These are phyloP conservation scores for Dothideomycetes sp. DNA, from an alignment of 2,329 filamentous ascomycete species.

Conservation along the genomic window DNA sequence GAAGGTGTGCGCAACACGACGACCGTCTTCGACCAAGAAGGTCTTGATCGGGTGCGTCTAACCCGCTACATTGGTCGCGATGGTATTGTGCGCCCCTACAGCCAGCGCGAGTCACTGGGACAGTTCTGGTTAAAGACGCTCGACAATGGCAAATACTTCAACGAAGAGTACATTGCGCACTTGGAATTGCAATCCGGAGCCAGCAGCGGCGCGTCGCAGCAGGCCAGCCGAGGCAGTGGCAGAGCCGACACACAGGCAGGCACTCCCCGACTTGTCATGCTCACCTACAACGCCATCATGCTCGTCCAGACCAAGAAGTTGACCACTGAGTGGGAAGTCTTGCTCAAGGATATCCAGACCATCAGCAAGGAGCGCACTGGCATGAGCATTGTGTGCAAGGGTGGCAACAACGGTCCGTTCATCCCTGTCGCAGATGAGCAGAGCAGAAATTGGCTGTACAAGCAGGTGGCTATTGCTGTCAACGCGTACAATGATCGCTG, in stretches of 20 bases:
- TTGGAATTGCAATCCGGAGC: constrained; percentile 60
- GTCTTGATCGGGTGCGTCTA: constrained; percentile 87
- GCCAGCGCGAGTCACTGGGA: constrained; percentile 84
- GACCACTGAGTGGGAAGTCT: constrained; percentile 89
- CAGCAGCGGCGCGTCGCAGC: constrained; percentile 49
- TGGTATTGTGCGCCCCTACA: constrained; percentile 89
- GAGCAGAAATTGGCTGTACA: constrained; percentile 54
- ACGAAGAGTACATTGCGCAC: constrained; percentile 94
- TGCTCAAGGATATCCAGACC: constrained; percentile 89
- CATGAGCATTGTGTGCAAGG: constrained; percentile 76
- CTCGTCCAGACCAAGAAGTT: constrained; percentile 79
- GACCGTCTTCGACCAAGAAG: constrained; percentile 90
- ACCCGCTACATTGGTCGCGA: constrained; percentile 86
- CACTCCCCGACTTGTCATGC: constrained; percentile 56
- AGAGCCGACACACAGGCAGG: constrained; percentile 14
- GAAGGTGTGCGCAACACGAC: constrained; percentile 98
- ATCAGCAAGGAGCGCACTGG: constrained; percentile 95
- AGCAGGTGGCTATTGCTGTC: constrained; percentile 54
- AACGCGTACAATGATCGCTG: constrained; percentile 59
- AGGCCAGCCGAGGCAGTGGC: constrained; percentile 13
- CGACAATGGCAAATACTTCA: constrained; percentile 95
- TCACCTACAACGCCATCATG: constrained; percentile 61
- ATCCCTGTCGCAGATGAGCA: constrained; percentile 88
- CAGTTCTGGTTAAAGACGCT: constrained; percentile 99
- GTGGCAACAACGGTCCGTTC: constrained; percentile 87